A percentile compares a stretch with the other conserved stretches of the same genome.
phyloP scores from a whole-genome alignment of 441 rosid genomes.

The Gossypium davidsonii region DNA sequence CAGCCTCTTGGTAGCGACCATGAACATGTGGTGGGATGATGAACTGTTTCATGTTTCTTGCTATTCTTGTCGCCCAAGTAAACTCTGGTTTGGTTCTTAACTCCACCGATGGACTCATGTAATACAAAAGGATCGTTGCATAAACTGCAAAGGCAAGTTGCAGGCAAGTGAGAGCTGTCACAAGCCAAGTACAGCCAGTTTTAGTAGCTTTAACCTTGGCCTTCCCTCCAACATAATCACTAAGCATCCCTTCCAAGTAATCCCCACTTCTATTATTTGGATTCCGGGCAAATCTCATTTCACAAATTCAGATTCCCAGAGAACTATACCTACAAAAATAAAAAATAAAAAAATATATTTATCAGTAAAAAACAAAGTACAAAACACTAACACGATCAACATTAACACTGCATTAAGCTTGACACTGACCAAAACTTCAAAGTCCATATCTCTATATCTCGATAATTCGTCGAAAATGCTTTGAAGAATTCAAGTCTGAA shows the following conservation, averaged over 20 bases:
- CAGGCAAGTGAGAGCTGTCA: slow-evolving; percentile 67
- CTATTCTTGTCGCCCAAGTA: slow-evolving; percentile 77
- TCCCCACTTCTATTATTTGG: slow-evolving; percentile 56
- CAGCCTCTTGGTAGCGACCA: slow-evolving; percentile 53
- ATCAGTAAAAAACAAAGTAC: slow-evolving; percentile 14
- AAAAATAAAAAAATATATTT: not conserved
- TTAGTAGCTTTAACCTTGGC: slow-evolving; percentile 36
- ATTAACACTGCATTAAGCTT: not conserved
- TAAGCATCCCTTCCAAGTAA: slow-evolving; percentile 65
- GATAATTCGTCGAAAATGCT: not conserved
- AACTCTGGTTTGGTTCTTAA: slow-evolving; percentile 74
- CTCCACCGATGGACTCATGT: slow-evolving; percentile 78
- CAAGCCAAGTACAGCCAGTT: slow-evolving; percentile 48
- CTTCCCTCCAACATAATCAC: slow-evolving; percentile 52
- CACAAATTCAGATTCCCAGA: not conserved
- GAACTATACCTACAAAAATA: slow-evolving; percentile 16
- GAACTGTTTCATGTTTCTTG: slow-evolving; percentile 61
- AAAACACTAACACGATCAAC: not conserved
- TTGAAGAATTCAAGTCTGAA: slow-evolving; percentile 9
- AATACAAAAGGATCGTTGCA: slow-evolving; percentile 84
- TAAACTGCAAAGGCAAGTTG: slow-evolving; percentile 85
- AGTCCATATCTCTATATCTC: not conserved
- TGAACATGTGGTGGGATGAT: slow-evolving; percentile 66
- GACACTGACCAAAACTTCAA: slow-evolving; percentile 12
- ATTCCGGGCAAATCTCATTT: slow-evolving; percentile 59